A percentile compares a stretch with the other conserved stretches of the same genome.
Evolutionary conservation across 2,329 filamentous ascomycete genomes (phyloP).

Genomic region (Kalmusia sp.): DNA sequence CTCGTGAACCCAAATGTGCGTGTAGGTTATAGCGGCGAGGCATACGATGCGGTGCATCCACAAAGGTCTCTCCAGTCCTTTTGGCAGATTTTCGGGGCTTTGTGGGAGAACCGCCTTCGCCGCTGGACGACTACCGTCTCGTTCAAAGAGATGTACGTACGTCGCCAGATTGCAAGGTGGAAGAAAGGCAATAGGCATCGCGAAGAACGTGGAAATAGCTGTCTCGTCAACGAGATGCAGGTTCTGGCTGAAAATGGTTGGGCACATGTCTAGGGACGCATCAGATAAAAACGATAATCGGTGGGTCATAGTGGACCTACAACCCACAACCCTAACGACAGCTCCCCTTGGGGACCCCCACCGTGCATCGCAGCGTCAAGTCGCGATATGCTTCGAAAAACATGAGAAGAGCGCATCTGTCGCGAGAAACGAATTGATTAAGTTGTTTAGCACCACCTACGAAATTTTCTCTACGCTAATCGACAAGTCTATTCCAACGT

Average conservation of each 20-base stretch:
- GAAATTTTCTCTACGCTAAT: no score
- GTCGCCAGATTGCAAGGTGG: background rate
- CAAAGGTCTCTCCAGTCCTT: background rate
- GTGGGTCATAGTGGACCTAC: no score
- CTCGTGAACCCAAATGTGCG: constrained; percentile 75
- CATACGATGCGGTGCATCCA: constrained; percentile 20
- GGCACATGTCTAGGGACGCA: constrained; percentile 39
- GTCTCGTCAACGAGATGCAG: constrained; percentile 44
- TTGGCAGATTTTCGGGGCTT: background rate
- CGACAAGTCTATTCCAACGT: no score
- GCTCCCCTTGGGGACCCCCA: no score
- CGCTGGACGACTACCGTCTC: constrained; percentile 9
- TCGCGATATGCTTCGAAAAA: no score
- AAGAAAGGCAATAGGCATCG: background rate
- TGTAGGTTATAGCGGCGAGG: constrained; percentile 64
- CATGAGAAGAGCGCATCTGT: no score
- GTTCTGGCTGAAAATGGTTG: constrained; percentile 35
- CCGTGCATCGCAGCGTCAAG: no score
- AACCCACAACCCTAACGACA: no score
- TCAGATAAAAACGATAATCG: no score
- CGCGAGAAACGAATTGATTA: no score
- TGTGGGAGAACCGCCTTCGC: constrained; percentile 15
- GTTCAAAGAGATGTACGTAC: constrained; percentile 11
- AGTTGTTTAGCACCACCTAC: no score
- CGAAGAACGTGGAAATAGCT: constrained; percentile 28